Conservation (phyloP, 2,329 filamentous ascomycete species). For the Fonsecaea monophora region DNA sequence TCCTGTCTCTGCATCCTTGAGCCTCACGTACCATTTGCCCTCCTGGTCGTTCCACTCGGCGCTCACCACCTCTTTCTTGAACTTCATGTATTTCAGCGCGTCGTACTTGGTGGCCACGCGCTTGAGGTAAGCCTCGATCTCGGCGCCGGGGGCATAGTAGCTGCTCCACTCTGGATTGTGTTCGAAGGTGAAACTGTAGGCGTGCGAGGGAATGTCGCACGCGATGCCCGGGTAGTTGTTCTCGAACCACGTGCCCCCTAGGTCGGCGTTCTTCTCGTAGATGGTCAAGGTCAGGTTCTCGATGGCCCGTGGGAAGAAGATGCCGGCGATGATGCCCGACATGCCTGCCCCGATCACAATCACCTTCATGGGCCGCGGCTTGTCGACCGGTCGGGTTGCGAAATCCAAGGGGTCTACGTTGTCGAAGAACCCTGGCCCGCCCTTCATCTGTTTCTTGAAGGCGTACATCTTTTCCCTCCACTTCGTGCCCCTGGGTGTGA, state of each 20-base stretch:
- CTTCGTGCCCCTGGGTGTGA: too few relatives aligned
- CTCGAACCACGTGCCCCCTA: constrained; percentile 6
- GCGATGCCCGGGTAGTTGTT: neutral
- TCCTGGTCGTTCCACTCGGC: constrained; percentile 32
- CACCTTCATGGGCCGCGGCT: neutral
- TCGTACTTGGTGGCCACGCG: constrained; percentile 31
- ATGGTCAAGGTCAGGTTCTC: constrained; percentile 5
- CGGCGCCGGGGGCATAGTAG: constrained; percentile 6
- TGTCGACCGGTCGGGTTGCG: too few relatives aligned
- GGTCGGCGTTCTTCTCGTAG: constrained; percentile 8
- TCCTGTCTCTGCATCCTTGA: too few relatives aligned
- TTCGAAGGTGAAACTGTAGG: neutral
- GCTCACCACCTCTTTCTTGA: constrained; percentile 24
- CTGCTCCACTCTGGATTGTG: constrained; percentile 4
- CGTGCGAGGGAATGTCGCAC: neutral
- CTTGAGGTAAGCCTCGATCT: constrained; percentile 34
- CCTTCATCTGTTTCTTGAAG: too few relatives aligned
- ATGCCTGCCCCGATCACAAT: constrained; percentile 7
- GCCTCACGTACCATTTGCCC: constrained; percentile 19
- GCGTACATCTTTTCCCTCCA: too few relatives aligned
- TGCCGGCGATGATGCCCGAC: neutral
- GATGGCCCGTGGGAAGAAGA: constrained; percentile 5
- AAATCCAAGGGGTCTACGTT: too few relatives aligned
- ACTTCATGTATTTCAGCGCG: constrained; percentile 35
- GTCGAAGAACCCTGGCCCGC: too few relatives aligned